A percentile compares a stretch with the other conserved stretches of the same genome.
Conservation (phyloP, 169 alveolate species). For the Babesia bovis region DNA sequence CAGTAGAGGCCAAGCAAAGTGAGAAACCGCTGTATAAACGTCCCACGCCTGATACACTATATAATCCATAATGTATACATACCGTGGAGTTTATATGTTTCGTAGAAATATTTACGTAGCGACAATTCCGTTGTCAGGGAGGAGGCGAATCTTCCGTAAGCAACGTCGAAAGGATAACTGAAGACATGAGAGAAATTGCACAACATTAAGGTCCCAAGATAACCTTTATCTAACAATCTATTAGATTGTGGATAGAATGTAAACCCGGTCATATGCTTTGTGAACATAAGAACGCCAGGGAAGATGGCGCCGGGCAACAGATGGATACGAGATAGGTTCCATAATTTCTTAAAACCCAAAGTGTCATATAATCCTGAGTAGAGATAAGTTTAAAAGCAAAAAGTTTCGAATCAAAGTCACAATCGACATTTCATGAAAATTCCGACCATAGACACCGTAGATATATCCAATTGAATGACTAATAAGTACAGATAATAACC, state of each 20-base stretch:
- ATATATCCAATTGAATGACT: too few species aligned
- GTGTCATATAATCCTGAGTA: slow-evolving; percentile 24
- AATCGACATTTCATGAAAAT: too few species aligned
- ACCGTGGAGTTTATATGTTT: slow-evolving; percentile 1
- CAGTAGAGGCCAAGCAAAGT: slow-evolving; percentile 48
- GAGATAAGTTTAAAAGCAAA: too few species aligned
- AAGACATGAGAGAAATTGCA: slow-evolving; percentile 52
- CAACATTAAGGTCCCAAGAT: slow-evolving; percentile 19
- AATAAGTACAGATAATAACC: background rate
- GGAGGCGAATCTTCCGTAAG: slow-evolving; percentile 46
- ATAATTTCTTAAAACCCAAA: slow-evolving; percentile 36
- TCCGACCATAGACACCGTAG: too few species aligned
- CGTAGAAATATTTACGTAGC: background rate
- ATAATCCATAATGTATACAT: background rate
- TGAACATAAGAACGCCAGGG: slow-evolving; percentile 39
- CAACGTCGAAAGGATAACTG: slow-evolving; percentile 64
- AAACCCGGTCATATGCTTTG: slow-evolving; percentile 10
- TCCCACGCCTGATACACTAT: slow-evolving; percentile 24
- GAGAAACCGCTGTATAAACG: slow-evolving; percentile 61
- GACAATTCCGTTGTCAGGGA: background rate
- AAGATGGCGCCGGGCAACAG: slow-evolving; percentile 46
- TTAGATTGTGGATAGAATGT: slow-evolving; percentile 9
- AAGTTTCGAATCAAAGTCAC: too few species aligned
- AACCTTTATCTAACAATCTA: slow-evolving; percentile 10
- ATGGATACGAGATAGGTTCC: slow-evolving; percentile 50